phyloP scores from a whole-genome alignment of 2,329 filamentous ascomycete species.

The Triangularia verruculosa region DNA sequence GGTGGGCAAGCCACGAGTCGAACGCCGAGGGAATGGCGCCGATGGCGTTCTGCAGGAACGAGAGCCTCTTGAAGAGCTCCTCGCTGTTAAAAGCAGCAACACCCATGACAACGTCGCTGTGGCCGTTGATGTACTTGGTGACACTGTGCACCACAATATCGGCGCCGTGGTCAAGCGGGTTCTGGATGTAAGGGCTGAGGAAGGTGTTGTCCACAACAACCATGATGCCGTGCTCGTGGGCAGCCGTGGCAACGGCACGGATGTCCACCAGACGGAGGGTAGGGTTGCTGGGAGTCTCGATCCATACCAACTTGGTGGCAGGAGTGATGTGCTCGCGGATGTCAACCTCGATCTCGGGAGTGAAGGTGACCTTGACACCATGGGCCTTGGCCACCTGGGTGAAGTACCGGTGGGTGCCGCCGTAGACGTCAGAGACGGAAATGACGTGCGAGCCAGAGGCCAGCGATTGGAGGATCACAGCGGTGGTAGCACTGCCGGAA shows the following conservation, averaged over 20 bases:
- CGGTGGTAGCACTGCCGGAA: constrained; percentile 90
- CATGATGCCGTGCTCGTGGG: constrained; percentile 82
- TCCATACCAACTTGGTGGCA: constrained; percentile 94
- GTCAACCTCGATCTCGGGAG: constrained; percentile 85
- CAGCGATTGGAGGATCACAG: constrained; percentile 87
- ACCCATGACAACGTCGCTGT: constrained; percentile 96
- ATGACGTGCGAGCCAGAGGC: constrained; percentile 90
- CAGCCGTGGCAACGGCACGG: constrained; percentile 73
- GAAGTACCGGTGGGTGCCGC: constrained; percentile 97
- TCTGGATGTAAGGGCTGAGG: constrained; percentile 93
- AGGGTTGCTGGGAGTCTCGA: constrained; percentile 92
- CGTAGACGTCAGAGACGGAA: constrained; percentile 96
- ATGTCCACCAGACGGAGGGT: constrained; percentile 93
- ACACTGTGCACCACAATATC: constrained; percentile 97
- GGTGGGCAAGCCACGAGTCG: constrained; percentile 96
- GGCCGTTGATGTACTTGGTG: constrained; percentile 99
- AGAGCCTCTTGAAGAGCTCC: constrained; percentile 69
- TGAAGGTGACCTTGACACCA: constrained; percentile 91
- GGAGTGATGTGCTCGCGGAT: constrained; percentile 79
- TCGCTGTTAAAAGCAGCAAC: constrained; percentile 92
- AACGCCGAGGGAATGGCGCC: constrained; percentile 93
- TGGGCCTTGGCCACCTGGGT: constrained; percentile 95
- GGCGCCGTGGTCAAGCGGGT: constrained; percentile 89
- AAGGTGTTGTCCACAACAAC: constrained; percentile 99
- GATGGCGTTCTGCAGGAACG: constrained; percentile 95